Evolutionary conservation across 2,329 filamentous ascomycete species (phyloP).

Genomic region (Saccharata proteae): DNA sequence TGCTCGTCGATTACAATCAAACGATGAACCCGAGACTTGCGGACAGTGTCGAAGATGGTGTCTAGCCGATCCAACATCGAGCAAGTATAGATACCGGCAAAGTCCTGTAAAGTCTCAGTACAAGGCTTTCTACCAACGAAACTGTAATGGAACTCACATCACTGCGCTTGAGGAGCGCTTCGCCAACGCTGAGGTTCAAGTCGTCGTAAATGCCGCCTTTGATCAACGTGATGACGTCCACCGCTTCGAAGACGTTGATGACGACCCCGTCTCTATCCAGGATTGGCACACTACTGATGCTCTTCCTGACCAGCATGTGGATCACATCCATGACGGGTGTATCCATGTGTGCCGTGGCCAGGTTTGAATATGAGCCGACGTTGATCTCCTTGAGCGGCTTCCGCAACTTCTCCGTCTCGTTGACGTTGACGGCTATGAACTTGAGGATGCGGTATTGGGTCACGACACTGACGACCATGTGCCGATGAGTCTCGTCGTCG

Average conservation of each 20-base stretch:
- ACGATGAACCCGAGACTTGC: conserved; percentile 86
- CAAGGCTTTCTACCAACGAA: too few species aligned
- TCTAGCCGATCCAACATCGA: conserved; percentile 82
- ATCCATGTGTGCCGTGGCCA: conserved; percentile 77
- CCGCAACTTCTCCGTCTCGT: conserved; percentile 75
- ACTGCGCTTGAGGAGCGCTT: conserved; percentile 73
- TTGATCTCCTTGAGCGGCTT: conserved; percentile 77
- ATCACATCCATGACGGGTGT: conserved; percentile 91
- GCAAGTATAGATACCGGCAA: conserved; percentile 94
- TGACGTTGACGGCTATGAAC: conserved; percentile 92
- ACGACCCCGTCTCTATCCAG: conserved; percentile 68
- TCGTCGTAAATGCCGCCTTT: conserved; percentile 91
- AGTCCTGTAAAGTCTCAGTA: conserved; percentile 51
- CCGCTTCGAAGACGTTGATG: conserved; percentile 93
- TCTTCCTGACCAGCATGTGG: conserved; percentile 80
- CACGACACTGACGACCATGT: conserved; percentile 91
- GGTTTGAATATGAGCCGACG: conserved; percentile 69
- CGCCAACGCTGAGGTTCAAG: conserved; percentile 71
- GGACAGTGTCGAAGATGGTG: conserved; percentile 92
- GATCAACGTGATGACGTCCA: conserved; percentile 93
- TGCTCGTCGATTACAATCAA: conserved; percentile 88
- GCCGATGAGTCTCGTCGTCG: conserved; percentile 83
- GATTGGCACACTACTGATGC: conserved; percentile 91
- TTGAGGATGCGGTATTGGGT: conserved; percentile 98
- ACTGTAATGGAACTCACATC: conserved; percentile 40